These are phyloP conservation scores for Arthrobotrys megalospora DNA, from an alignment of 2,329 filamentous ascomycete species.

Conservation along the genomic window DNA sequence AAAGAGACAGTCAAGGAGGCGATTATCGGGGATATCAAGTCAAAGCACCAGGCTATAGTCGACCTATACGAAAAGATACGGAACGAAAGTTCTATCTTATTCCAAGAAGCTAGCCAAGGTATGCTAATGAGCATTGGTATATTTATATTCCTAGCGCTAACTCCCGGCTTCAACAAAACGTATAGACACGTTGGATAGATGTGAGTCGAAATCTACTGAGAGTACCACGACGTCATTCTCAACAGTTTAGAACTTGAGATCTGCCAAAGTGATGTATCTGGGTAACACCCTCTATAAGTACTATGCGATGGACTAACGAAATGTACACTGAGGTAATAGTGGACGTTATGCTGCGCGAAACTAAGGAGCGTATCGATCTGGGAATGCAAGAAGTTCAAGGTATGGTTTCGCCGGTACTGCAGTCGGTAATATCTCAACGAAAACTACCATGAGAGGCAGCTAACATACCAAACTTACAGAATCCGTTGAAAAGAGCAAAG, in stretches of 20 bases:
- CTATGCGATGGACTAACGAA: too few relatives aligned
- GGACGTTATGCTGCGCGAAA: neutral
- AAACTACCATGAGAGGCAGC: neutral
- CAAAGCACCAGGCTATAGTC: conserved; percentile 8
- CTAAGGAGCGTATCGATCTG: neutral
- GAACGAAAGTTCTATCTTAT: neutral
- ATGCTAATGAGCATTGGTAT: neutral
- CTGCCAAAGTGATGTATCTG: too few relatives aligned
- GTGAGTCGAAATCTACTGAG: too few relatives aligned
- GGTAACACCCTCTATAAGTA: too few relatives aligned
- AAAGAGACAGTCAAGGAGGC: conserved; percentile 2
- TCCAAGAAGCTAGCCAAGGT: conserved; percentile 13
- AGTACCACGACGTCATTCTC: too few relatives aligned
- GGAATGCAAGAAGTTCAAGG: neutral
- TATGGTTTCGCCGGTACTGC: neutral
- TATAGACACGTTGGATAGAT: too few relatives aligned
- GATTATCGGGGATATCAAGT: conserved; percentile 2
- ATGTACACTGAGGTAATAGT: neutral
- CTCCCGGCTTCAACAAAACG: too few relatives aligned
- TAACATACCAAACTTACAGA: neutral
- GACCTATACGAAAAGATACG: neutral
- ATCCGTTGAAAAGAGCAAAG: neutral
- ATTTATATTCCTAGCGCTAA: neutral
- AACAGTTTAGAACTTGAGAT: too few relatives aligned
- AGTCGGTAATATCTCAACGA: neutral